Percentiles rank a stretch among this genome's conserved stretches.
phyloP scores from a whole-genome alignment of 345 rosid genomes.

The Moricandia moricandioides region DNA sequence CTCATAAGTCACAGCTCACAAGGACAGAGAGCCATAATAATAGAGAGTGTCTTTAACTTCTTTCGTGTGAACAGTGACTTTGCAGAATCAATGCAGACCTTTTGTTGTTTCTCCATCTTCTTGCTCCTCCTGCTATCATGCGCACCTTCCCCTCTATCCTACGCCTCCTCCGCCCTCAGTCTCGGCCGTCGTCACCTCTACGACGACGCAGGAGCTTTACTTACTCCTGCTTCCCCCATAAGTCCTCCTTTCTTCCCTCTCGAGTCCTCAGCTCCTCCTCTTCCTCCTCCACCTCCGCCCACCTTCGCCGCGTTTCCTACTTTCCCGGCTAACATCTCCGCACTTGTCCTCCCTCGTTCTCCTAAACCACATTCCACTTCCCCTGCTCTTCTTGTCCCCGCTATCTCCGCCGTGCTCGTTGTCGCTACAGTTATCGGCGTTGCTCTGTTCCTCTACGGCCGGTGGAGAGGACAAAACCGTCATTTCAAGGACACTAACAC shows the following conservation, averaged over 20 bases:
- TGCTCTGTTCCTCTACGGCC: conserved; percentile 44
- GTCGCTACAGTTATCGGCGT: conserved; percentile 38
- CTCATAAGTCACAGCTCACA: conserved; percentile 11
- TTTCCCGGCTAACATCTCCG: conserved; percentile 88
- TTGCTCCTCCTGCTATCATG: conserved; percentile 34
- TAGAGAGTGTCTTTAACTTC: conserved; percentile 12
- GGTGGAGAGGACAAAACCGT: conserved; percentile 41
- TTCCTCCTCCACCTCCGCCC: conserved; percentile 68
- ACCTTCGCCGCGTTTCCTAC: conserved; percentile 58
- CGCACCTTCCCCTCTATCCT: conserved; percentile 22
- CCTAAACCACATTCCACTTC: conserved; percentile 46
- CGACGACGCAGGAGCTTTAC: conserved; percentile 59
- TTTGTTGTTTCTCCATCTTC: conserved; percentile 22
- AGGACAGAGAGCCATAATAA: conserved; percentile 7
- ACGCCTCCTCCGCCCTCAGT: conserved; percentile 24
- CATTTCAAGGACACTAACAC: conserved; percentile 18
- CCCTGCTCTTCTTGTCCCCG: conserved; percentile 46
- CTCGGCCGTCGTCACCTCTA: conserved; percentile 69
- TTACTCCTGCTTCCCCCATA: conserved; percentile 43
- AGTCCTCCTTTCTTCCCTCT: conserved; percentile 73
- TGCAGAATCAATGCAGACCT: conserved; percentile 24
- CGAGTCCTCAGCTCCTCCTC: conserved; percentile 46
- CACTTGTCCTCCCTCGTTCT: conserved; percentile 66
- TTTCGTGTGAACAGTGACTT: conserved; percentile 12
- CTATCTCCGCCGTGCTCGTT: conserved; percentile 50